Conservation (phyloP, 371 early-diverging fungal species). For the Mucor mucedo region DNA sequence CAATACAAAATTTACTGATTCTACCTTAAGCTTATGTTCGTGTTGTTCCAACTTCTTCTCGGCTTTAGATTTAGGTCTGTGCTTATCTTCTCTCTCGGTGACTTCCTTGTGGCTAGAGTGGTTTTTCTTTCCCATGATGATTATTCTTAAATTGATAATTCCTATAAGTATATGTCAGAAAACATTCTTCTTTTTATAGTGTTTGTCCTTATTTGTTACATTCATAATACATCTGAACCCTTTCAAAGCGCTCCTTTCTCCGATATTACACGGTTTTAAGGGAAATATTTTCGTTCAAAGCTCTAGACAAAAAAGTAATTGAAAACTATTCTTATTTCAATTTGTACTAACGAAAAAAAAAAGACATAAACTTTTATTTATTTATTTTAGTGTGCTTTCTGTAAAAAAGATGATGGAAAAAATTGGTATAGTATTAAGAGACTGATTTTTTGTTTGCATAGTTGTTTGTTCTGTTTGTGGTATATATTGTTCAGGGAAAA, state of each 20-base stretch:
- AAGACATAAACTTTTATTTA: neutral
- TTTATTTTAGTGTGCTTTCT: neutral
- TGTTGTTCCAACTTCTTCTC: slow-evolving; percentile 20
- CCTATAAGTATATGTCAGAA: neutral
- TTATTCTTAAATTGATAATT: neutral
- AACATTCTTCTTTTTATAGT: neutral
- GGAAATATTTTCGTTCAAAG: no score
- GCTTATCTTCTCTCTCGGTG: slow-evolving; percentile 16
- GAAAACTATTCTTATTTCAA: neutral
- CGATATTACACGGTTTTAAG: no score
- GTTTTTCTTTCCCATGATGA: slow-evolving; percentile 15
- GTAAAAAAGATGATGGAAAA: neutral
- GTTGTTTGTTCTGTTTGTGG: neutral
- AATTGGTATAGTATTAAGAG: slow-evolving; percentile 6
- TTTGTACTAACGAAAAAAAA: neutral
- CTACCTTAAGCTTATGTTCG: slow-evolving; percentile 11
- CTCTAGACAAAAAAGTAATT: no score
- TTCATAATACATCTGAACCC: neutral
- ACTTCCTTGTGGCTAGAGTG: slow-evolving; percentile 15
- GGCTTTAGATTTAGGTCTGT: slow-evolving; percentile 18
- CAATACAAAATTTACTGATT: neutral
- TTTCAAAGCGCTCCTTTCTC: neutral
- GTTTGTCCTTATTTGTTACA: neutral
- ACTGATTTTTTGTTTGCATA: neutral
- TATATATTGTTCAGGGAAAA: neutral